Evolutionary conservation across 768 basidiomycete genomes (phyloP), one percentile per base, ranked within the genome.

Genomic region (Obba rivulosa): DNA sequence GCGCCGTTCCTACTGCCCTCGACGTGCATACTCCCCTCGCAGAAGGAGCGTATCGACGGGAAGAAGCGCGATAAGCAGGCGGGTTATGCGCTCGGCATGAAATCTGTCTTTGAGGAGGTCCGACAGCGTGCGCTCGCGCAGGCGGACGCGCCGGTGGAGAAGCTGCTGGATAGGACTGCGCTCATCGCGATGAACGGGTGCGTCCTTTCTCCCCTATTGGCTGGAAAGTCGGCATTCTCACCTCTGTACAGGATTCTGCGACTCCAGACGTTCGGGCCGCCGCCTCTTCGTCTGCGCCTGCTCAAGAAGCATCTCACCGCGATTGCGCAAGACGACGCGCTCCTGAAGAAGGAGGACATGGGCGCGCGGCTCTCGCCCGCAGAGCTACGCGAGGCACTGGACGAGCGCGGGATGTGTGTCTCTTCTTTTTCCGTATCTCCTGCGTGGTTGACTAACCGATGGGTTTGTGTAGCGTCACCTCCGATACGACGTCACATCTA

Each of bases 1-100:
- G 82, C 79, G n/a, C 91, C 91, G 2, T 79, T 77, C 60, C 76
- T 90, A 70, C 79, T 93, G 22, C 91, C 91, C 1, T 92, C 89
- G 2, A 92, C 91, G 0, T 92, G 89, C 60, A 75, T 92, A 46
- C 76, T 93, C 4, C 87, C 91, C 1, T 82, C 85, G 11, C 91
- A 93, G 67, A 80, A 75, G 34, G 62, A 84, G 70, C 68, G 92
- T 69, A 72, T 85, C 68, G 60, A 72, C 62, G 53, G 73, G 63
- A 72, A 80, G 68, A 64, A 74, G 58, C 56, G 75, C 66, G 60
- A 78, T 34, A 65, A 58, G 48, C 68, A 81, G 57, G 71, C 41
- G 41, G 41, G 43, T 3, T 57, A 41, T 45, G 56, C 58, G 22
- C 48, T 53, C 21, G 48, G 45, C 24, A 56, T 54, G 56, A 46